Percentiles rank a stretch among this genome's conserved stretches.
These are phyloP conservation scores for Pythium dissimile DNA, from an alignment of 352 stramenopile genomes.

Conservation along the genomic window DNA sequence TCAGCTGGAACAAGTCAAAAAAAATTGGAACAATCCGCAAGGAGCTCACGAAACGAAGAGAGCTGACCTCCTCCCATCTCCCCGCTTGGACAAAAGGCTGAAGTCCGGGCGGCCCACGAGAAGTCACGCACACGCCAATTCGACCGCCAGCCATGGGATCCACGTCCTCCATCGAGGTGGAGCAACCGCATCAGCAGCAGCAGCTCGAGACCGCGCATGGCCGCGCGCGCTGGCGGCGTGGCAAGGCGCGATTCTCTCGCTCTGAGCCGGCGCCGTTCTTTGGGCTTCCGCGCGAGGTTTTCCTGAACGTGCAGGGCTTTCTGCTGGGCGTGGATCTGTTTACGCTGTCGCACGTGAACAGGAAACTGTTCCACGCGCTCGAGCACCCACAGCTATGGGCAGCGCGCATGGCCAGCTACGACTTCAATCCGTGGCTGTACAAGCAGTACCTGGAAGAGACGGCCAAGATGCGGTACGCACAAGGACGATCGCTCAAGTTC, in stretches of 20 bases:
- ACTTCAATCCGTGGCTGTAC: slow-evolving; percentile 23
- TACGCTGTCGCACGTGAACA: slow-evolving; percentile 31
- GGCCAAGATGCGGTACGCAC: slow-evolving; percentile 24
- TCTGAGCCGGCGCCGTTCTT: slow-evolving; percentile 2
- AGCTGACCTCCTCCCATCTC: neutral
- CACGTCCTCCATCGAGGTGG: neutral
- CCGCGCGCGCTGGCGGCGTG: neutral
- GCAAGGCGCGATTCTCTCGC: neutral
- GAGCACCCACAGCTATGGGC: slow-evolving; percentile 6
- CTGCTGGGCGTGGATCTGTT: slow-evolving; percentile 31
- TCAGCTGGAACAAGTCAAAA: no score
- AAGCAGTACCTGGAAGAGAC: slow-evolving; percentile 16
- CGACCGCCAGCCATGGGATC: slow-evolving; percentile 3
- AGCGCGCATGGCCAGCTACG: slow-evolving; percentile 20
- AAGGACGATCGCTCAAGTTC: slow-evolving; percentile 18
- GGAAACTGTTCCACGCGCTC: slow-evolving; percentile 5
- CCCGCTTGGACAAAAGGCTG: neutral
- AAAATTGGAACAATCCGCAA: neutral
- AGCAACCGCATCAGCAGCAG: no score
- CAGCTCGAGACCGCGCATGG: no score
- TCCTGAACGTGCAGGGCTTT: slow-evolving; percentile 23
- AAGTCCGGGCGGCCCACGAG: neutral
- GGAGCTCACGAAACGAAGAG: neutral
- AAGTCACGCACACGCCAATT: neutral
- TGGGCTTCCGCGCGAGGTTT: slow-evolving; percentile 20